These are phyloP conservation scores for Sarocladium oryzae DNA, from an alignment of 2,329 filamentous ascomycete species.

Conservation along the genomic window DNA sequence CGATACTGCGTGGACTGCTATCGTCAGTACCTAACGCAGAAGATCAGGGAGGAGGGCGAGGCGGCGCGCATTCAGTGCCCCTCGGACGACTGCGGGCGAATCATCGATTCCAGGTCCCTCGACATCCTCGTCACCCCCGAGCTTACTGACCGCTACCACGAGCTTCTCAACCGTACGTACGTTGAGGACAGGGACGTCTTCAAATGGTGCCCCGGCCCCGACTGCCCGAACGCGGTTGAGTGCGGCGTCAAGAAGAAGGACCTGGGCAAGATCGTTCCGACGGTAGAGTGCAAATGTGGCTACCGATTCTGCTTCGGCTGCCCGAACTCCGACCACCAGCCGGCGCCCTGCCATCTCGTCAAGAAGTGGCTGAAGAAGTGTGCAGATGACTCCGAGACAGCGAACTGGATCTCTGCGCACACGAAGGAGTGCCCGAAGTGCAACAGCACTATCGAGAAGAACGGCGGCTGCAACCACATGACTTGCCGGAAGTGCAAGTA, in stretches of 20 bases:
- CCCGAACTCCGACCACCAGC: constrained; percentile 82
- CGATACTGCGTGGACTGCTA: constrained; percentile 93
- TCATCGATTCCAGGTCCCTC: constrained; percentile 85
- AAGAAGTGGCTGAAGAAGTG: constrained; percentile 98
- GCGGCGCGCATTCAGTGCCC: constrained; percentile 93
- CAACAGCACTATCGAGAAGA: constrained; percentile 97
- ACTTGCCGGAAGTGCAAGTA: constrained; percentile 93
- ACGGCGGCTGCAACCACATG: constrained; percentile 97
- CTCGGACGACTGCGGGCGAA: constrained; percentile 76
- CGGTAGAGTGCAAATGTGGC: constrained; percentile 77
- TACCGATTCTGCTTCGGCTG: constrained; percentile 95
- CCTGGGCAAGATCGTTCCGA: constrained; percentile 77
- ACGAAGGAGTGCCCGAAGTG: constrained; percentile 98
- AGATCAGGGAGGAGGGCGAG: constrained; percentile 93
- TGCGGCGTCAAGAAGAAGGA: constrained; percentile 85
- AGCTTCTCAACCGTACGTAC: constrained; percentile 85
- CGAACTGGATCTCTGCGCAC: constrained; percentile 98
- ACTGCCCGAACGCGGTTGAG: constrained; percentile 89
- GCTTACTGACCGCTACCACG: constrained; percentile 62
- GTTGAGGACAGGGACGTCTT: constrained; percentile 94
- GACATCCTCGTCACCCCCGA: constrained; percentile 63
- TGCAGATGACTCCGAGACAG: constrained; percentile 94
- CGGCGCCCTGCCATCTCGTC: constrained; percentile 82
- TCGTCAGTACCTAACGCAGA: constrained; percentile 81
- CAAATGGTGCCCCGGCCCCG: constrained; percentile 98